Evolutionary conservation across 345 rosid genomes (phyloP), one percentile per base, ranked within the genome.

Genomic region (Gossypium ekmanianum): DNA sequence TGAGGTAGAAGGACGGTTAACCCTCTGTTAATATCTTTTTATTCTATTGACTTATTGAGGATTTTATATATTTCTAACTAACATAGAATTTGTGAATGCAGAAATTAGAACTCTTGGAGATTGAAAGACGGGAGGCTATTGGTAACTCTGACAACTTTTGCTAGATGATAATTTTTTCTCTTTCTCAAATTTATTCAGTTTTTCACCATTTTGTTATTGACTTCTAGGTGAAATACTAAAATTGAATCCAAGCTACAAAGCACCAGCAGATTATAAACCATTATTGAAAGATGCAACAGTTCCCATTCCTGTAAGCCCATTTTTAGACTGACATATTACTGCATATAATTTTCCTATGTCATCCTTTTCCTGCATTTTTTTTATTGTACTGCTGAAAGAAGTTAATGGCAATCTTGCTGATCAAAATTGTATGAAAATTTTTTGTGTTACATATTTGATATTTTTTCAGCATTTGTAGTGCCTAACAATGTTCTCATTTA

Each of bases 181-280:
- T 4, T 67, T 77, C 61, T 52, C 27, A 51, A 14, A 26, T 68
- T 47, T 44, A 44, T 76, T 17, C 18, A 20, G n/a, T 68, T 68
- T 77, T 39, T 39, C 41, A 54, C 17, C 26, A 39, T 81, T 41
- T 22, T 73, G 78, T 67, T 82, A 56, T 74, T 56, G 20, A 17
- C 59, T 69, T 85, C 18, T 83, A 95, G 99, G 98, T 76, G 94
- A 93, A 83, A 93, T 95, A 70, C 83, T 93, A 56, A 85, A 84
- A 79, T 73, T 95, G 77, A 93, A 93, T 85, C 91, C 97, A 16
- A 87, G 90, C 75, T 95, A 85, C 87, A 95, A 90, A 86, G 85
- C 86, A 48, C 97, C 98, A 43, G 83, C 87, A 50, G 93, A 90
- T 81, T 95, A 95, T 79, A 88, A 87, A 76, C 98, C 97, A 41